Base-by-base conservation (phyloP, 805 yeast genomes). In the Nakazawaea wickerhamii region DNA sequence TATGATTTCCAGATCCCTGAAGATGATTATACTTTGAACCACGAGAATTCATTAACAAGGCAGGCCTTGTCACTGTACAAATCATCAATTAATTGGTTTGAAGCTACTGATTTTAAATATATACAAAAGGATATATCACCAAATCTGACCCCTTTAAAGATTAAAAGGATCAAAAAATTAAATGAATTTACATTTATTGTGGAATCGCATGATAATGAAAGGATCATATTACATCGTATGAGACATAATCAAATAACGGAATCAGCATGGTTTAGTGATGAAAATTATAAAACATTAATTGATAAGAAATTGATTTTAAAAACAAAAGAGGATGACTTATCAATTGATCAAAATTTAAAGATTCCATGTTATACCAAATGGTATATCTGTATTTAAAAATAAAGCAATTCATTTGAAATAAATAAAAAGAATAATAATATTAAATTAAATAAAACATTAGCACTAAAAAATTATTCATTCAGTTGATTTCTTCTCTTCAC, bases 51-150 rank as follows among this genome's bases (percentile, higher is more conserved):
- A 7, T 19, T 40, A 17, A 25, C 38, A 3, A 18, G 22, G 14
- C 31, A 40, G 18, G 32, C 36, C 9, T 6, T 40, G 13, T 5
- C 11, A 2, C 31, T 23, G 5, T 36, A 33, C 11, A 32, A 17
- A 34, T 19, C 26, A 26, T 18, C 23, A 9, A 3, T 17, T 4
- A 40, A 33, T 27, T 40, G 43, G 43, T 40, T 33, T 18, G 43
- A 40, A 27, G 38, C 38, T 7, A 33, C 33, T 3, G 35, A 40
- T 33, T 40, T 33, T 21, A 19, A 40, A 15, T 40, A 40, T 19
- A n/a, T 34, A 30, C 14, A 8, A 5, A 13, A n/a, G 9, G n/a
- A 25, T 18, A 17, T 3, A 15, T 14, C 19, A 26, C 13, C 15
- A 15, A 15, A 26, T 17, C 13, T 14, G 3, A 8, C 22, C 4